Evolutionary conservation across 2,329 filamentous ascomycete species (phyloP), one percentile per base, ranked within the genome.

Genomic region (Penicillium sp.): DNA sequence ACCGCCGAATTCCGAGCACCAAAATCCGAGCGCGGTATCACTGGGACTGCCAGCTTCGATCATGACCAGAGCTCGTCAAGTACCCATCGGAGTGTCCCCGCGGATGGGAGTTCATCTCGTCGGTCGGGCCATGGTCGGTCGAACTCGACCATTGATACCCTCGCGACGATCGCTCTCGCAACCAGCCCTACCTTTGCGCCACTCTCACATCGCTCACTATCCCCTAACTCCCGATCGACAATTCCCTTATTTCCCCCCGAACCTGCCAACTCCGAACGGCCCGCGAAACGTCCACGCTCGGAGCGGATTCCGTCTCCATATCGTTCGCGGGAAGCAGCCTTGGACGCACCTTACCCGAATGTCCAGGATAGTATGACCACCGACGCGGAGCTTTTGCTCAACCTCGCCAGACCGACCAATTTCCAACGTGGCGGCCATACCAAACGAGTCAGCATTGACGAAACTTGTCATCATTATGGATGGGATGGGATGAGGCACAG

Each of bases 271-370:
- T 56, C 61, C 36, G 65, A 81, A 56, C 73, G 77, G 38, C 79
- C 80, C 3, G 66, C 77, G 16, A 84, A 84, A 64, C 75, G 81
- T 34, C 74, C 78, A 40, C 76, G 80, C 52, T 83, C 81, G 35
- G 80, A 82, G 57, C 71, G 77, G 55, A 67, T 76, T 42, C 68
- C 71, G 13, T 73, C 74, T 22, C 74, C 70, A 34, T 52, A 63
- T 52, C 60, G 61, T 54, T 58, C 62, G 46, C 58, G 56, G 47
- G 53, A 53, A 34, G 44, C 55, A 47, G 55, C 57, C 48, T 48
- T 64, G 34, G 58, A 62, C 41, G 55, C 62, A 28, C 65, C 61
- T 54, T 60, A 67, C 52, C 51, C 58, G 27, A 56, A 63, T 27
- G 54, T 62, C 38, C 58, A 64, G 9, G 67, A 70, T 44, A 72